phyloP scores from a whole-genome alignment of 306 rosid species.

The Lablab purpureus region DNA sequence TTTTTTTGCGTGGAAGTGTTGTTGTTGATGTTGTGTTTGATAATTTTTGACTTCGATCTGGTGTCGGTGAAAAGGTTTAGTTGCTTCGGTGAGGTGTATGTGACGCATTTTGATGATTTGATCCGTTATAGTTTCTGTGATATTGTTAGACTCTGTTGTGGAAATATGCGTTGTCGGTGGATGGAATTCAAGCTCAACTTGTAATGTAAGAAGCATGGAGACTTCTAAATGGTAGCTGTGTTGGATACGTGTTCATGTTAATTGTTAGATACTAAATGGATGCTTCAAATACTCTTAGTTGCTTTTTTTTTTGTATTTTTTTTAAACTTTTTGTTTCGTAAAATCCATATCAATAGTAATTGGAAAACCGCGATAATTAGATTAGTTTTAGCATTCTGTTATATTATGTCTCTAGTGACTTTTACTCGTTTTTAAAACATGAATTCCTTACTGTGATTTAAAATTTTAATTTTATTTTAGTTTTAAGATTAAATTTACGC shows the following conservation, averaged over 20 bases:
- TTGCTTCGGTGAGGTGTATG: neutral
- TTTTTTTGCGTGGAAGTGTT: conserved; percentile 11
- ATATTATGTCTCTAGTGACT: neutral
- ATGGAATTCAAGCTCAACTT: conserved; percentile 11
- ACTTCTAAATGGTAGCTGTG: neutral
- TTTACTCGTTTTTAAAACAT: neutral
- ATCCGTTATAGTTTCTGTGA: neutral
- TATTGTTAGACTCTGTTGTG: neutral
- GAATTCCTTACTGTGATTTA: neutral
- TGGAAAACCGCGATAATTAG: neutral
- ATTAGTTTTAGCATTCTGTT: neutral
- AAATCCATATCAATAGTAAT: neutral
- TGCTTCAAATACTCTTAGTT: neutral
- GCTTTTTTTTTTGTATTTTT: neutral
- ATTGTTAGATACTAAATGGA: neutral
- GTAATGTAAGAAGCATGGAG: neutral
- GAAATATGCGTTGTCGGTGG: conserved; percentile 1
- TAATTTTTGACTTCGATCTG: conserved; percentile 38
- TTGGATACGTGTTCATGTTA: neutral
- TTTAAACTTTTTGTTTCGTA: neutral
- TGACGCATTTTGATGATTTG: conserved; percentile 35
- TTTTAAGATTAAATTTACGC: conserved; percentile 4
- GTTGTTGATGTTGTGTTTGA: neutral
- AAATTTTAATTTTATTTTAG: neutral
- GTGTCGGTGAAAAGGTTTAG: conserved; percentile 15